Evolutionary conservation across 306 rosid genomes (phyloP).

Genomic region (Aeschynomene evenia): DNA sequence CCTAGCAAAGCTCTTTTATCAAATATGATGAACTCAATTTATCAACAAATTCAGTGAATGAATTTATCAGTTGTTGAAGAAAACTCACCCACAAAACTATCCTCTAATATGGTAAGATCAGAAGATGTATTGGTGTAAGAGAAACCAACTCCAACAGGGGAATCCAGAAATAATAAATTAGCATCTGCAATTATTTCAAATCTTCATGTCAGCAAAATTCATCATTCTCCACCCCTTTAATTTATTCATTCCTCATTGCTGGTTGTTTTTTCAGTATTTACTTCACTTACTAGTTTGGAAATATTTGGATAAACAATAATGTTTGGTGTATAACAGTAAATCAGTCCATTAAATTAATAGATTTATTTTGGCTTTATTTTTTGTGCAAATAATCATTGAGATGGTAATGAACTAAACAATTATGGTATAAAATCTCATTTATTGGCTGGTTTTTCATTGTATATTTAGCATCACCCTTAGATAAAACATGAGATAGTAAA

Average conservation of each 20-base stretch:
- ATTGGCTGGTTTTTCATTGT: no score
- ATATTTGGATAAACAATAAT: not conserved
- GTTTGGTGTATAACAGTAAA: no score
- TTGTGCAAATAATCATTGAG: no score
- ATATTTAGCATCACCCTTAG: no score
- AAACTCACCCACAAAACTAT: constrained; percentile 53
- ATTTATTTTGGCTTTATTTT: no score
- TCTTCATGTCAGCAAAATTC: constrained; percentile 4
- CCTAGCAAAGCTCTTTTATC: no score
- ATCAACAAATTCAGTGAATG: not conserved
- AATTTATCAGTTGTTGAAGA: not conserved
- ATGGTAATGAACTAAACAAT: no score
- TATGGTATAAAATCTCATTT: no score
- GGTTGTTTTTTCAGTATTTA: not conserved
- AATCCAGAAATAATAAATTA: constrained; percentile 56
- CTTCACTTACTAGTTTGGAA: not conserved
- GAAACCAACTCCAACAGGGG: constrained; percentile 66
- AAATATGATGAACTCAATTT: not conserved
- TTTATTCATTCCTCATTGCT: not conserved
- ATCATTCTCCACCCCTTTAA: not conserved
- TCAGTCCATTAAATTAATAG: no score
- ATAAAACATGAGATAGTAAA: not conserved
- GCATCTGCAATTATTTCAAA: constrained; percentile 42
- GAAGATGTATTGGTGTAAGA: constrained; percentile 58
- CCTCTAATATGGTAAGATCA: constrained; percentile 53